Conservation (phyloP, 495 filamentous ascomycete species). For the Penicillium bialowiezense region DNA sequence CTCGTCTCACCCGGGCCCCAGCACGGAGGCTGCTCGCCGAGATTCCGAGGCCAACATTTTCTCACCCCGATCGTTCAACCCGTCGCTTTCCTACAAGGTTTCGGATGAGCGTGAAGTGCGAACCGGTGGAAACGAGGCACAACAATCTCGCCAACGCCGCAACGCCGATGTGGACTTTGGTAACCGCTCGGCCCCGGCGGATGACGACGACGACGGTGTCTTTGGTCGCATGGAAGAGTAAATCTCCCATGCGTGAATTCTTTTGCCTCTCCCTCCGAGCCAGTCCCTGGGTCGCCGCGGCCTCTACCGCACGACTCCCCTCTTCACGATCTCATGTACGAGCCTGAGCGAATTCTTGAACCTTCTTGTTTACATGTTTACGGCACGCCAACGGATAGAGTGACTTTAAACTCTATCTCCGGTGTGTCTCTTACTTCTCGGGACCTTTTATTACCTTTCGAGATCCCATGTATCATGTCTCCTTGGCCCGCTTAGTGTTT, state of each 20-base stretch:
- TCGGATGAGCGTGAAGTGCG: conserved; percentile 46
- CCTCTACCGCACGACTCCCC: conserved; percentile 11
- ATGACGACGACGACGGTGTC: conserved; percentile 92
- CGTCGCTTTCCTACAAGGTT: conserved; percentile 48
- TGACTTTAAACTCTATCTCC: conserved; percentile 12
- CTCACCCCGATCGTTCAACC: conserved; percentile 42
- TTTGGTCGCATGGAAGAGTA: conserved; percentile 97
- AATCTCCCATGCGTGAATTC: conserved; percentile 10
- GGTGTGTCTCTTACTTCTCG: conserved; percentile 18
- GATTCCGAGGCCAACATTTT: conserved; percentile 37
- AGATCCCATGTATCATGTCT: conserved; percentile 31
- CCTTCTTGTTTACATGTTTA: conserved; percentile 30
- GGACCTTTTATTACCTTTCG: conserved; percentile 16
- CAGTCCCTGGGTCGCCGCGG: conserved; percentile 1
- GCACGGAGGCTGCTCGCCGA: conserved; percentile 40
- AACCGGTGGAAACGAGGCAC: conserved; percentile 29
- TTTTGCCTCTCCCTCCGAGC: conserved; percentile 2
- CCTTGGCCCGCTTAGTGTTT: conserved; percentile 27
- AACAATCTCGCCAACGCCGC: conserved; percentile 46
- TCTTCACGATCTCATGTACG: conserved; percentile 42
- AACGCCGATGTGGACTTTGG: conserved; percentile 81
- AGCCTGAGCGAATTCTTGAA: conserved; percentile 39
- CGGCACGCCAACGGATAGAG: conserved; percentile 18
- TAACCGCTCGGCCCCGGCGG: conserved; percentile 59
- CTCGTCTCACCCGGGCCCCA: conserved; percentile 24